Evolutionary conservation across 2,329 filamentous ascomycete genomes (phyloP).

Genomic region (Diaporthe destruens): DNA sequence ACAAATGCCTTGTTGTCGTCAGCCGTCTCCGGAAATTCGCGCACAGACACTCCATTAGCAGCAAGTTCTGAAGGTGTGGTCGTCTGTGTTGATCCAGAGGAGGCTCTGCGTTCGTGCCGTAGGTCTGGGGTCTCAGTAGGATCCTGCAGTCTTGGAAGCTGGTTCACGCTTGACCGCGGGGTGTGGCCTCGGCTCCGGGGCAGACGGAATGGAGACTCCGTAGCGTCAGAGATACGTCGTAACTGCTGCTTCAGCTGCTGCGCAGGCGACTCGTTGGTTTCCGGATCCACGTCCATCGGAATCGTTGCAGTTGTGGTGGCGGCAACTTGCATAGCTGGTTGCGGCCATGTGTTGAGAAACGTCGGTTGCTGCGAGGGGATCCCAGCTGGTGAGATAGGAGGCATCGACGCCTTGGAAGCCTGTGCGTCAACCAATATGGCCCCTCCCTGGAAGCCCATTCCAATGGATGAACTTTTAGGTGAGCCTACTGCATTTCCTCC

Average conservation of each 20-base stretch:
- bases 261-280: constrained; percentile 38
- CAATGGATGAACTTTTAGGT: constrained; percentile 9
- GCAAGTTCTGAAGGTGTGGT: constrained; percentile 40
- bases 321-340: constrained; percentile 35
- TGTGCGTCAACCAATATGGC: background rate
- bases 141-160: constrained; percentile 36
- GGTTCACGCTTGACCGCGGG: constrained; percentile 36
- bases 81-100: constrained; percentile 40
- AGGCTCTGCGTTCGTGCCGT: constrained; percentile 40
- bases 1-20: constrained; percentile 62
- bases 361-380: constrained; percentile 41
- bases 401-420: constrained; percentile 24
- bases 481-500: constrained; percentile 14
- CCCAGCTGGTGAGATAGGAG: constrained; percentile 39
- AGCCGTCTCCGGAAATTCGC: constrained; percentile 55
- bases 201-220: constrained; percentile 34
- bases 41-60: constrained; percentile 39
- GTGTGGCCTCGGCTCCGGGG: constrained; percentile 38
- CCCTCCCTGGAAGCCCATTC: background rate
- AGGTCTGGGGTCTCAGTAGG: constrained; percentile 35
- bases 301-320: constrained; percentile 7
- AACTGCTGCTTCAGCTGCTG: constrained; percentile 41
- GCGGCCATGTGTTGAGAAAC: constrained; percentile 35
- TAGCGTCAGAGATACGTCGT: constrained; percentile 41
- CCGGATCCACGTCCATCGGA: constrained; percentile 37